Evolutionary conservation across 2,329 filamentous ascomycete species (phyloP).

Genomic region (Ophiostoma montium): DNA sequence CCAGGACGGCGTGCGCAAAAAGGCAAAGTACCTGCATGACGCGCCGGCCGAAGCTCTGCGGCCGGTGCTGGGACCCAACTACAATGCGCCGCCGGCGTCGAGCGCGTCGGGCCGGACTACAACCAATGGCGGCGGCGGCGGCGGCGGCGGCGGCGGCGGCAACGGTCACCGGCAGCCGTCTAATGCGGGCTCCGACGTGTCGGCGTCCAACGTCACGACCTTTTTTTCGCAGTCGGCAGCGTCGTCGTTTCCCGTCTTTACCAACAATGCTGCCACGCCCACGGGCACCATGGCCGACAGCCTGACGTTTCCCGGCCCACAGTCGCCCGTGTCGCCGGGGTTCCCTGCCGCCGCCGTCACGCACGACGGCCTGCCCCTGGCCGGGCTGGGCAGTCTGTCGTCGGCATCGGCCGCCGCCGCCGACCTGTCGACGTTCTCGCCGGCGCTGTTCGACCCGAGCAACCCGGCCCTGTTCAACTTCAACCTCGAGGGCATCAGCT

Average conservation of each 20-base stretch:
- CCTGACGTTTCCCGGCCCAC: constrained; percentile 47
- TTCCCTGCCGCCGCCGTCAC: constrained; percentile 38
- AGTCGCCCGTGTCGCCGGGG: constrained; percentile 60
- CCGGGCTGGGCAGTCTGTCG: constrained; percentile 33
- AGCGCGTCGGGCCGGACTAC: constrained; percentile 24
- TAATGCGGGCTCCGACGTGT: constrained; percentile 30
- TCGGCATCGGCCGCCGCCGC: constrained; percentile 32
- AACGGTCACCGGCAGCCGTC: constrained; percentile 34
- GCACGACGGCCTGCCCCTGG: constrained; percentile 25
- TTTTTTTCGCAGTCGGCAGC: constrained; percentile 32
- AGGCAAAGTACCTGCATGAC: constrained; percentile 97
- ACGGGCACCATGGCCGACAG: constrained; percentile 32
- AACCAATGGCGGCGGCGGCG: constrained; percentile 22
- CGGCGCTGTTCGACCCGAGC: constrained; percentile 68
- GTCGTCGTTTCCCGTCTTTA: constrained; percentile 37
- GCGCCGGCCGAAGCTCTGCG: constrained; percentile 78
- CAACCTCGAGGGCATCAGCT: constrained; percentile 84
- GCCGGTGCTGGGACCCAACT: constrained; percentile 64
- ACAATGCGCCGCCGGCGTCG: constrained; percentile 33
- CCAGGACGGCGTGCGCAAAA: constrained; percentile 93
- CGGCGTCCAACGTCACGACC: constrained; percentile 25
- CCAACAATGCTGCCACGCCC: constrained; percentile 29
- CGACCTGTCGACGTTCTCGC: constrained; percentile 37
- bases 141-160: constrained; percentile 19
- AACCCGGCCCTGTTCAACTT: constrained; percentile 93